A percentile compares a stretch with the other conserved stretches of the same genome.
phyloP scores from a whole-genome alignment of 768 basidiomycete species.

The Sutorius australiensis region DNA sequence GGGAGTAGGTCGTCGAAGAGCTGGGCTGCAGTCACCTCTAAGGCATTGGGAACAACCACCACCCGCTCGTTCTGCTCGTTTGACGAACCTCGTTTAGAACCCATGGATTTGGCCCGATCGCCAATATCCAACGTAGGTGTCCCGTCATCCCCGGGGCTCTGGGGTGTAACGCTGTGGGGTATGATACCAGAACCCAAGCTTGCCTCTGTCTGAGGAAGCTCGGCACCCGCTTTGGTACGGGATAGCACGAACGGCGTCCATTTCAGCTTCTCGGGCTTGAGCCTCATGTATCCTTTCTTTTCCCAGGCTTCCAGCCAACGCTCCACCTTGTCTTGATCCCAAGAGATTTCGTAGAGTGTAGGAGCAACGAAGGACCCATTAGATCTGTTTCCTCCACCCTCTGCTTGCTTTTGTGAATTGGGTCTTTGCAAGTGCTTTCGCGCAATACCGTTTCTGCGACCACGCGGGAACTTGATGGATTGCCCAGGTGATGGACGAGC shows the following conservation, averaged over 20 bases:
- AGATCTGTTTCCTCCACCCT: constrained; percentile 32
- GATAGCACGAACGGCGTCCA: constrained; percentile 91
- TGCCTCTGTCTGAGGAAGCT: constrained; percentile 23
- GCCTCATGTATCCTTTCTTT: constrained; percentile 68
- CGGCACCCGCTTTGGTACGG: constrained; percentile 33
- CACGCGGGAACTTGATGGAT: constrained; percentile 69
- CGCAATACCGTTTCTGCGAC: constrained; percentile 60
- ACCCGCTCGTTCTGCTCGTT: constrained; percentile 17
- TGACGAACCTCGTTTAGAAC: constrained; percentile 9
- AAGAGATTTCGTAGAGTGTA: constrained; percentile 68
- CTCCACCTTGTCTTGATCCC: constrained; percentile 64
- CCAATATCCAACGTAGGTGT: constrained; percentile 21
- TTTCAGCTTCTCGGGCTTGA: constrained; percentile 81
- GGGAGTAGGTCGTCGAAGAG: constrained; percentile 31
- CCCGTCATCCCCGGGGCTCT: constrained; percentile 19
- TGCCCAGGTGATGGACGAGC: constrained; percentile 72
- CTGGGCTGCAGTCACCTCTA: constrained; percentile 24
- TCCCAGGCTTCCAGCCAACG: constrained; percentile 68
- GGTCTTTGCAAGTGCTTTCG: constrained; percentile 59
- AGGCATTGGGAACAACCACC: background rate
- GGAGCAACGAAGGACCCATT: constrained; percentile 61
- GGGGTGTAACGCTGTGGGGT: constrained; percentile 8
- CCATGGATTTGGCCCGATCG: constrained; percentile 16
- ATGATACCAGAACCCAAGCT: constrained; percentile 13
- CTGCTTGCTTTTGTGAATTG: constrained; percentile 43